Percentiles rank a stretch among this genome's conserved stretches.
Evolutionary conservation across 345 rosid species (phyloP).

Genomic region (Psidium guajava): DNA sequence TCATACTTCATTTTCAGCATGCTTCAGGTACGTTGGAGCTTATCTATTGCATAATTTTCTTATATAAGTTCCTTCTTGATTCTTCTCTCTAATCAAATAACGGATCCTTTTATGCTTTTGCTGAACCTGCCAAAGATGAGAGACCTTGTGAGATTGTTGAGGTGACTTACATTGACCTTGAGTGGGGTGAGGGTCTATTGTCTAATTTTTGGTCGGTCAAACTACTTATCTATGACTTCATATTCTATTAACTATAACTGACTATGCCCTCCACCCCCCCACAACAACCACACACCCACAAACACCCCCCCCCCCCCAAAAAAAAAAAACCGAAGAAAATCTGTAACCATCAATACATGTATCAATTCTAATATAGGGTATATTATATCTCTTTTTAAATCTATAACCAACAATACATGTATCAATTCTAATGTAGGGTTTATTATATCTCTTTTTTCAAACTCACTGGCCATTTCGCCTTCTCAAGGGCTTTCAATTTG

Average conservation of each 20-base stretch:
- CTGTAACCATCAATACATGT: not conserved
- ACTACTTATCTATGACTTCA: not conserved
- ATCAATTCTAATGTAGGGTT: too few relatives aligned
- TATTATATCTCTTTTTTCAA: not conserved
- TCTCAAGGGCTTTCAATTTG: not conserved
- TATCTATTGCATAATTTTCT: not conserved
- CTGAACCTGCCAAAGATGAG: not conserved
- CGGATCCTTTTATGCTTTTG: not conserved
- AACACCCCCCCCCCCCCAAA: too few relatives aligned
- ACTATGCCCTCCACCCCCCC: not conserved
- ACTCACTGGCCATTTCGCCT: not conserved
- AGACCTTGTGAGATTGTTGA: not conserved
- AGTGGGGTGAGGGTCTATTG: not conserved
- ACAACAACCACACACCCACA: too few relatives aligned
- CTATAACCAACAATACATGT: too few relatives aligned
- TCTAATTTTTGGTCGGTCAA: not conserved
- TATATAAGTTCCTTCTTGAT: not conserved
- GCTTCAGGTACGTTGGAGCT: conserved; percentile 58
- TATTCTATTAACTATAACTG: not conserved
- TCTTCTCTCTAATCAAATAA: not conserved
- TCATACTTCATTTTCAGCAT: conserved; percentile 70
- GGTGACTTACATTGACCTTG: not conserved
- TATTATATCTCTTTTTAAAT: too few relatives aligned
- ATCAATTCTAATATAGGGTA: not conserved
- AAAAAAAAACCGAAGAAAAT: not conserved